Percentiles rank a stretch among this genome's conserved stretches.
Evolutionary conservation across 108 stramenopile genomes (phyloP).

Genomic region (Aurantiochytrium sp.): DNA sequence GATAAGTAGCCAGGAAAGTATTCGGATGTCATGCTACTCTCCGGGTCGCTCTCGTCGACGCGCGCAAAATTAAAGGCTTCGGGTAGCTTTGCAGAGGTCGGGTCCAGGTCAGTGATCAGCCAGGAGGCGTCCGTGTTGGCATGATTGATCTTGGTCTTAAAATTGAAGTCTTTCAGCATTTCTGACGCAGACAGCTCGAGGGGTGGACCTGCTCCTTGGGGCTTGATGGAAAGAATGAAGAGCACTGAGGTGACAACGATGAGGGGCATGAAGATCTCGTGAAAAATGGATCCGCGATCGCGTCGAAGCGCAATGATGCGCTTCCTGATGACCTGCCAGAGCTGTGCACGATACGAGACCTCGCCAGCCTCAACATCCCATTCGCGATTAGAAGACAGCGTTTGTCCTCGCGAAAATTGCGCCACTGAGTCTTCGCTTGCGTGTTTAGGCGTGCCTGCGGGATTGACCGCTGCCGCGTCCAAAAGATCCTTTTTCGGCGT

Average conservation of each 20-base stretch:
- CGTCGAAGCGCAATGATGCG: background rate
- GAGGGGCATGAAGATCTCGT: background rate
- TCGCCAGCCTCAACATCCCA: background rate
- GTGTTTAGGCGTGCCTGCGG: too few species aligned
- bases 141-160: background rate
- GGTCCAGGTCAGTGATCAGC: too few species aligned
- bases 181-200: background rate
- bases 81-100: background rate
- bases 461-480: too few species aligned
- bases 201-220: background rate
- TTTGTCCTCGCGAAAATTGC: background rate
- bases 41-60: background rate
- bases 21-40: background rate
- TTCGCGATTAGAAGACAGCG: background rate
- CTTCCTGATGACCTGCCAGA: background rate
- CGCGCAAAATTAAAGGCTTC: background rate
- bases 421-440: background rate
- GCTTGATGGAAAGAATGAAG: background rate
- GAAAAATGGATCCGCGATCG: background rate
- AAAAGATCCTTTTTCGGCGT: too few species aligned
- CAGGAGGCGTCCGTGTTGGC: background rate
- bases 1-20: background rate
- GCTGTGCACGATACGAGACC: background rate
- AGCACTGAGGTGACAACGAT: background rate
- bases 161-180: background rate